Base-by-base conservation (phyloP, 306 rosid genomes). In the Prunus fruticosa region DNA sequence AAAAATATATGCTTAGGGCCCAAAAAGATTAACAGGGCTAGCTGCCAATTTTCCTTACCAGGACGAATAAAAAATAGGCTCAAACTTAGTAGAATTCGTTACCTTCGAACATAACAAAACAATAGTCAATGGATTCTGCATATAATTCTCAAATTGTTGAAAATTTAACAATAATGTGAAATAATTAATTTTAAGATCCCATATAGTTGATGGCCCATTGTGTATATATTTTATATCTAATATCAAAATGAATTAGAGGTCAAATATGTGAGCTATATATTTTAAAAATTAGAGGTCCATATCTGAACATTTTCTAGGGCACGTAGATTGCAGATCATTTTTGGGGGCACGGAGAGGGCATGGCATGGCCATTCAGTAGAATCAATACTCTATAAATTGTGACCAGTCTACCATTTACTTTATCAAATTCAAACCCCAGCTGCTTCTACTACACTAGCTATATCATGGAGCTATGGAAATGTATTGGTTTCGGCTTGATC, bases 401-500 rank as follows among this genome's bases (percentile, higher is more conserved):
- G 34, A 8, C n/a, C 18, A 27, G 14, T 61, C 43, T 14, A 25
- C 41, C n/a, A 14, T 61, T 28, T 2, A 1, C 61, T 19, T 38
- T 11, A 65, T 18, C 74, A 5, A 25, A 47, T 34, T 6, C 46
- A 65, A 12, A 34, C 1, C 28, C 23, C 11, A 70, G 28, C 19
- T 70, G 9, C 12, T 52, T 52, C 46, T 9, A 58, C 3, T 58
- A 58, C 32, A 0, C 38, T 27, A 61, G 65, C 50, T 8, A 71
- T 19, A 71, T 6, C 69, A 70, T 16, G 57, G 3, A 74, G 11
- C 5, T 11, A 30, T 53, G 66, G 11, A 52, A 45, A 73, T 75
- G 11, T 1, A 10, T 85, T 18, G 57, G 76, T 20, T 41, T 85
- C 4, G 76, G 82, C 6, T 8, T 83, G 41, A 3, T 71, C 56